A percentile compares a stretch with the other conserved stretches of the same genome.
phyloP scores from a whole-genome alignment of 345 rosid genomes.

The Populus tremula region DNA sequence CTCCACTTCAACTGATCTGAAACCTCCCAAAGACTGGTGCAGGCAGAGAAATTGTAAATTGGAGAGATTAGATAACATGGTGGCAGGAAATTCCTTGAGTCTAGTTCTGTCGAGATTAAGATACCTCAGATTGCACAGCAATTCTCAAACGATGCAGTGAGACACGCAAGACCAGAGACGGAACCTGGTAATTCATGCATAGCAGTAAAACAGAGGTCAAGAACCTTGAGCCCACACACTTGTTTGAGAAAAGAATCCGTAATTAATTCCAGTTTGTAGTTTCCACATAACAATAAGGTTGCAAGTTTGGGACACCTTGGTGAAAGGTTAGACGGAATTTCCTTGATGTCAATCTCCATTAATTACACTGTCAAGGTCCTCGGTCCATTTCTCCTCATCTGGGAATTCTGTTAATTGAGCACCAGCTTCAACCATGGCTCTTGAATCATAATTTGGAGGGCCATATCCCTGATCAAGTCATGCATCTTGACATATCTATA shows the following conservation, averaged over 20 bases:
- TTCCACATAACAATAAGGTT: constrained; percentile 14
- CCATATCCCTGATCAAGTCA: constrained; percentile 4
- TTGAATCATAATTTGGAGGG: not conserved
- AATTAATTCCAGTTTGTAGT: not conserved
- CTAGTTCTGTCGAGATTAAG: not conserved
- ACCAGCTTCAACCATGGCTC: constrained; percentile 1
- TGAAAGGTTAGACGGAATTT: not conserved
- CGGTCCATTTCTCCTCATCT: not conserved
- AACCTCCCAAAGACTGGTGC: not conserved
- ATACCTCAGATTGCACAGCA: constrained; percentile 8
- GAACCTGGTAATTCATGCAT: constrained; percentile 8
- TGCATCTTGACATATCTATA: not conserved
- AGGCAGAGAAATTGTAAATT: not conserved
- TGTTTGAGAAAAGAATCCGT: constrained; percentile 8
- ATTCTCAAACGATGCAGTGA: constrained; percentile 7
- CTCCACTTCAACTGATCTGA: not conserved
- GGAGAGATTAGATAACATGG: not conserved
- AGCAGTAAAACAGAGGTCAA: constrained; percentile 11
- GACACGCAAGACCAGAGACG: constrained; percentile 1
- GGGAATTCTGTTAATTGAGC: not conserved
- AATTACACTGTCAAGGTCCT: not conserved
- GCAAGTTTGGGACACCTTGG: constrained; percentile 5
- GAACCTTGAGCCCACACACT: constrained; percentile 10
- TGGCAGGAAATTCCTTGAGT: not conserved
- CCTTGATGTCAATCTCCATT: not conserved